These are phyloP conservation scores for Thielaviopsis ethacetica DNA, from an alignment of 2,329 filamentous ascomycete species.

Conservation along the genomic window DNA sequence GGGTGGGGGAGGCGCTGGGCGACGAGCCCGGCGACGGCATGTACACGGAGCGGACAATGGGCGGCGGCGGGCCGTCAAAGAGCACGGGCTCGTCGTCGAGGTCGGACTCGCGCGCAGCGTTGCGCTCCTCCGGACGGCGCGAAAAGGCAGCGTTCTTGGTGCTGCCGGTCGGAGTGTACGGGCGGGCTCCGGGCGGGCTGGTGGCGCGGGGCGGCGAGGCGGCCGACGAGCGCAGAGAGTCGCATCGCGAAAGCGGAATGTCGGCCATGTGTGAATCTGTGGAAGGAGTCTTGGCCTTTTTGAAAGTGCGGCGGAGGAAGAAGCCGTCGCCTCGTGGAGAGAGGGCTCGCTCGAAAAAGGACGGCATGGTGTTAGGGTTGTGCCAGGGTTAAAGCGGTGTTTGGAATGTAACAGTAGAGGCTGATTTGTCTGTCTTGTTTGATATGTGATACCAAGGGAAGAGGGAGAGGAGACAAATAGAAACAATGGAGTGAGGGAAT, in stretches of 20 bases:
- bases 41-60: conserved; percentile 29
- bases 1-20: conserved; percentile 11
- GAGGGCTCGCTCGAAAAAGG: conserved; percentile 3
- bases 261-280: conserved; percentile 3
- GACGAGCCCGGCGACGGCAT: conserved; percentile 15
- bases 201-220: neutral
- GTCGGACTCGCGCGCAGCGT: conserved; percentile 1
- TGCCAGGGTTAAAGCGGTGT: neutral
- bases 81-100: conserved; percentile 19
- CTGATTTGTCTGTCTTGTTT: neutral
- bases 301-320: conserved; percentile 8
- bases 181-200: too few species aligned
- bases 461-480: neutral
- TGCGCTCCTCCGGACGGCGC: too few species aligned
- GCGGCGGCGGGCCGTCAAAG: conserved; percentile 34
- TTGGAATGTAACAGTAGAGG: too few species aligned
- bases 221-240: neutral
- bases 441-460: too few species aligned
- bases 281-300: conserved; percentile 7
- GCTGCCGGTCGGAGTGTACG: neutral
- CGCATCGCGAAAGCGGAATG: conserved; percentile 6
- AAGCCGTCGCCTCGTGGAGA: conserved; percentile 7
- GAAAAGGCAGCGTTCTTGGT: conserved; percentile 6
- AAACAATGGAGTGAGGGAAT: neutral
- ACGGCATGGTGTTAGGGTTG: neutral